Evolutionary conservation across 495 filamentous ascomycete genomes (phyloP), one percentile per base, ranked within the genome.

Genomic region (Penicillium lividum): DNA sequence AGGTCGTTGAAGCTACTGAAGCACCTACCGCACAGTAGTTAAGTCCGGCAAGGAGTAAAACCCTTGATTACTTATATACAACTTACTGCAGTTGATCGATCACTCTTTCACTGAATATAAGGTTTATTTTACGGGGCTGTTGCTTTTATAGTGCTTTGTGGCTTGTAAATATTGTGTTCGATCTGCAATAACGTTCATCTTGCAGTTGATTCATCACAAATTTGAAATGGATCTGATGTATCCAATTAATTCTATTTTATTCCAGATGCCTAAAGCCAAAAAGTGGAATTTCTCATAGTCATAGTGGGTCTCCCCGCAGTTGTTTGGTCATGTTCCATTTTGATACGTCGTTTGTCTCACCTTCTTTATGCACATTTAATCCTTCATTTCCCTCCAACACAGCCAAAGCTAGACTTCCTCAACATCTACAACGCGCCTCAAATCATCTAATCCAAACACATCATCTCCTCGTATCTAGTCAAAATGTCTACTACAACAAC

Each of bases 401-500:
- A 33, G 31, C 5, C 7, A 33, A 33, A 7, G 7, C 31, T 2
- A 6, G 3, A 10, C 31, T 33, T 33, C 31, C 31, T 33, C 31
- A 33, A 33, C 31, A n/a, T n/a, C n/a, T n/a, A n/a, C n/a, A n/a
- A n/a, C n/a, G n/a, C n/a, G n/a, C n/a, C n/a, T n/a, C n/a, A n/a
- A 51, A 7, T 25, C 40, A 18, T 16, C 44, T 8, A 18, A 16
- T 11, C 9, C 31, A 42, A 34, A 11, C 34, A 27, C 22, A 22
- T 2, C 22, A 22, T 22, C 22, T 22, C 1, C 22, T 22, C 22
- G 2, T 22, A 11, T 1, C 28, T 27, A 16, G 6, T 28, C 43
- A 65, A 44, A 50, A 65, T 65, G 59, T 55, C 62, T 16, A 62
- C 63, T 48, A 59, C 63, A 51, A 60, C 66, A 28, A 59, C 67